Conservation (phyloP, 1,284 basidiomycete genomes). For the Ganoderma lucidum region DNA sequence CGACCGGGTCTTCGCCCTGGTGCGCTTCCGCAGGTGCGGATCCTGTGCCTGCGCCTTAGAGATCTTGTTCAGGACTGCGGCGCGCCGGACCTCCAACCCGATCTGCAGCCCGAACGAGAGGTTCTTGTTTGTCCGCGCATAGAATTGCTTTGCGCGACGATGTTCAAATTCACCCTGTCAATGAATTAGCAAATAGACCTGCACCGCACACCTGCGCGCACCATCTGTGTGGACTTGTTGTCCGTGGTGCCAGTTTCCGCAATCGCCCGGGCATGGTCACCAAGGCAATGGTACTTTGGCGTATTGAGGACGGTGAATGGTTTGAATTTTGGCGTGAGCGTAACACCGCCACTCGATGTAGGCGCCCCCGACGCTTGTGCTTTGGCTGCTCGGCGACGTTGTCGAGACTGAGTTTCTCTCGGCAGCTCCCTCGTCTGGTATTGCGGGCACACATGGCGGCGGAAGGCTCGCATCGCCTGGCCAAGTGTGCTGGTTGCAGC, state of each 20-base stretch:
- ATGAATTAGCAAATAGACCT: not conserved
- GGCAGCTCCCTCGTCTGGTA: conserved; percentile 40
- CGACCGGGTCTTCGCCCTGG: not conserved
- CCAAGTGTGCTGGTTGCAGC: conserved; percentile 33
- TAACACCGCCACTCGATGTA: not conserved
- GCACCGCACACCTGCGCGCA: no score
- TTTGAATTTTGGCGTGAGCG: not conserved
- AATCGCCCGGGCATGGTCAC: conserved; percentile 43
- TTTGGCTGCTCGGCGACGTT: not conserved
- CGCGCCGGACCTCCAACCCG: conserved; percentile 21
- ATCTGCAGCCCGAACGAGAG: conserved; percentile 35
- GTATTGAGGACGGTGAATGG: conserved; percentile 38
- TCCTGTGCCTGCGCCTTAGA: not conserved
- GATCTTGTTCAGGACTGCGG: not conserved
- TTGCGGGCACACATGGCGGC: conserved; percentile 20
- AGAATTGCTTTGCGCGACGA: conserved; percentile 41
- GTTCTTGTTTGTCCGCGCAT: conserved; percentile 41
- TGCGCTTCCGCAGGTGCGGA: no score
- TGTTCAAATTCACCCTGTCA: conserved; percentile 43
- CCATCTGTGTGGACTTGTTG: conserved; percentile 25
- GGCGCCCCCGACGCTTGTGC: not conserved
- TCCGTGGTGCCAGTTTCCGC: conserved; percentile 44
- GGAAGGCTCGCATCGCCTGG: conserved; percentile 32
- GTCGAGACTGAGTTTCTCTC: conserved; percentile 32
- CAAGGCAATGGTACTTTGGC: conserved; percentile 42